Percentiles rank a stretch among this genome's conserved stretches.
These are phyloP conservation scores for Circinella umbellata DNA, from an alignment of 371 early-diverging fungal genomes.

Conservation along the genomic window DNA sequence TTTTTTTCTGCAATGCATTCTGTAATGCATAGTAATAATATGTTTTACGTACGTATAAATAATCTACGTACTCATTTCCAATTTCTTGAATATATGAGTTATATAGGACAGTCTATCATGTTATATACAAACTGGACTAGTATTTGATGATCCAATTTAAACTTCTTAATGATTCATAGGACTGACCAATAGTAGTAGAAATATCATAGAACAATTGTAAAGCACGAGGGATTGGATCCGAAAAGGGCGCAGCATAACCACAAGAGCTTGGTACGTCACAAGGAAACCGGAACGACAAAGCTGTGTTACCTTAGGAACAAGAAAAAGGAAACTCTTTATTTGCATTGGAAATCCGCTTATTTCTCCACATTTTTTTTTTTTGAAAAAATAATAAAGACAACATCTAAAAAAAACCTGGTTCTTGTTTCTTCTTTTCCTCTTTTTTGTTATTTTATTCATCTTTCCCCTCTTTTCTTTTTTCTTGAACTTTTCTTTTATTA, in stretches of 20 bases:
- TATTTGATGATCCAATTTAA: too few species aligned
- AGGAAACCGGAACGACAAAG: constrained; percentile 2
- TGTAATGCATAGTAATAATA: too few species aligned
- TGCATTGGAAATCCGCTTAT: neutral
- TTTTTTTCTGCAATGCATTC: too few species aligned
- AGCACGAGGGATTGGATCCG: constrained; percentile 9
- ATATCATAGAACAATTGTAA: too few species aligned
- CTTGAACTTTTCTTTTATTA: neutral
- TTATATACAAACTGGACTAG: too few species aligned
- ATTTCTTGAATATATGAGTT: too few species aligned
- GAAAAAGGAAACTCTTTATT: neutral
- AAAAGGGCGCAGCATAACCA: constrained; percentile 4
- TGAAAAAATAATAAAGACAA: neutral
- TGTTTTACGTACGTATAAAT: too few species aligned
- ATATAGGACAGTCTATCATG: too few species aligned
- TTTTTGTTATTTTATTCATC: neutral
- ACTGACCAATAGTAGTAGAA: too few species aligned
- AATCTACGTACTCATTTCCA: too few species aligned
- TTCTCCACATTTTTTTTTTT: neutral
- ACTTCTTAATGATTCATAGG: too few species aligned
- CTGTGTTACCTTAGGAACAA: neutral
- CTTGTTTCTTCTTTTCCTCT: neutral
- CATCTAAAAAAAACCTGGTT: neutral
- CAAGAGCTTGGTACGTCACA: constrained; percentile 3
- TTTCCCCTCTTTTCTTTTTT: neutral